These are phyloP conservation scores for Chlorella ohadii DNA, from an alignment of 139 green algal species.

Conservation along the genomic window DNA sequence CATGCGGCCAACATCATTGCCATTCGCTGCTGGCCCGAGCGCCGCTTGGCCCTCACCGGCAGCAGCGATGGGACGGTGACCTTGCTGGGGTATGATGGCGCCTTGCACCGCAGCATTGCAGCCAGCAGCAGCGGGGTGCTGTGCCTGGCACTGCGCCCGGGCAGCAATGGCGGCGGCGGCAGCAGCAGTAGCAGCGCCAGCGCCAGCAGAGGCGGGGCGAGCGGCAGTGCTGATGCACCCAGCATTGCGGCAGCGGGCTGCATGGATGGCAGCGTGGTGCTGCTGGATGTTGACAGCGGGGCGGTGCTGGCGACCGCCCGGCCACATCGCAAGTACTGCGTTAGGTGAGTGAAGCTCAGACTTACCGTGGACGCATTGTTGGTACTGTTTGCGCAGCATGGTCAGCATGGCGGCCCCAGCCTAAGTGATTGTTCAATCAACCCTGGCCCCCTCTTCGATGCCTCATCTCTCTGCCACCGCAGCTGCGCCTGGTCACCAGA, in stretches of 20 bases:
- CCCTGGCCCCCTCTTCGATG: no score
- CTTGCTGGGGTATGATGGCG: constrained; percentile 4
- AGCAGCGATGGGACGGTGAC: neutral
- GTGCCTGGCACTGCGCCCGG: constrained; percentile 36
- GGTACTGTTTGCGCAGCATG: no score
- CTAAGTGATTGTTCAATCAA: no score
- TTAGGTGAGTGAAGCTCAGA: no score
- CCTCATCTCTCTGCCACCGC: no score
- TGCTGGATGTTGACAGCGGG: constrained; percentile 42
- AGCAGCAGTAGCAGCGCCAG: neutral
- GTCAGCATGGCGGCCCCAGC: no score
- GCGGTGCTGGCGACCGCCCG: neutral
- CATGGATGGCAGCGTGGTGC: constrained; percentile 64
- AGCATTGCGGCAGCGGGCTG: constrained; percentile 41
- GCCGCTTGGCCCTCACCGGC: neutral
- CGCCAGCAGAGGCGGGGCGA: neutral
- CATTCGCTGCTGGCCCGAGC: constrained; percentile 22
- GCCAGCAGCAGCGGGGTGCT: constrained; percentile 52
- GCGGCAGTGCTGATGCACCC: neutral
- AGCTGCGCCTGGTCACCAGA: constrained; percentile 5
- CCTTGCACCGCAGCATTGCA: neutral
- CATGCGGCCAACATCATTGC: constrained; percentile 10
- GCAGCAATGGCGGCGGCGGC: no score
- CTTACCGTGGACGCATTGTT: no score
- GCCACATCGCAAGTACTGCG: constrained; percentile 47